Evolutionary conservation across 2,329 filamentous ascomycete genomes (phyloP), one percentile per base, ranked within the genome.

Genomic region (Pyrenochaeta sp.): DNA sequence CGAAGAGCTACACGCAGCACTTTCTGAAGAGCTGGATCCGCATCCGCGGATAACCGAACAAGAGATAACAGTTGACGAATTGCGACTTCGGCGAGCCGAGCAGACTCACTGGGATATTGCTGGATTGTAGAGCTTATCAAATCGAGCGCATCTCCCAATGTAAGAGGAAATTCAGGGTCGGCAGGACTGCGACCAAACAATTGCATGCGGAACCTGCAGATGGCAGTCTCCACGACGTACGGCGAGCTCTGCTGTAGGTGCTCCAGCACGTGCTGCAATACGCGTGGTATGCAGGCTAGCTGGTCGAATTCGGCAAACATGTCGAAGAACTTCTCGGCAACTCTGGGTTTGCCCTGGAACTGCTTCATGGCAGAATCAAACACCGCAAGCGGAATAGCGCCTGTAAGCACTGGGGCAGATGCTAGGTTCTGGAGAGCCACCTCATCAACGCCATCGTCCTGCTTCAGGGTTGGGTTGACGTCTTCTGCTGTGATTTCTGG

Each of bases 301-400:
- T 86, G 80, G 22, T 83, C 81, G 76, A 96, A 97, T 5, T 83
- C 81, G 2, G 87, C 82, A 64, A 96, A 90, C 79, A 96, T 85
- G 69, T 90, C 82, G 77, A 95, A 98, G 78, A 97, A 97, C 24
- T 85, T 80, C 69, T 90, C 88, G 2, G 88, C 92, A 6, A 92
- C 83, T 0, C 82, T 80, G 1, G 88, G 78, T 58, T 85, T 86
- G 74, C 89, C 88, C 64, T 91, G 88, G 51, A 90, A 86, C 69
- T 97, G 89, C 75, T 90, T 92, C 80, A 88, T 88, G 5, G 93
- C 90, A 24, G 92, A 88, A 71, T 97, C 92, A 72, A 97, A 97
- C 47, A 99, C 91, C 39, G 94, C 93, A 54, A 93, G 86, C 1
- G 95, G 93, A 66, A 99, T 97, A 15, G 92, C 95, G n/a, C 95